Conservation (phyloP, 2,329 filamentous ascomycete species). For the Calonectria naviculata region DNA sequence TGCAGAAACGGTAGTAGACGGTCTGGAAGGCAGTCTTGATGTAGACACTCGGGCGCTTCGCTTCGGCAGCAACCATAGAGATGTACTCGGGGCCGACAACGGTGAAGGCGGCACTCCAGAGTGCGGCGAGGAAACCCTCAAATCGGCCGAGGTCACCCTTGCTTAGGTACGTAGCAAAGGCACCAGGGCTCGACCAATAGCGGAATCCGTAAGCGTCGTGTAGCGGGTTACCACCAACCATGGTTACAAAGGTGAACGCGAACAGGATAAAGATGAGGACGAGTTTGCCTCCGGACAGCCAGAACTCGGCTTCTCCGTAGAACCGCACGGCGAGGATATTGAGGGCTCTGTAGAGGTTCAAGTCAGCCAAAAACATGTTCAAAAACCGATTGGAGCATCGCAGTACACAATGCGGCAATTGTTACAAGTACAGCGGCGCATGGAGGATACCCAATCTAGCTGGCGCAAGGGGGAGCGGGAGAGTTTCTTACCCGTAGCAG, state of each 20-base stretch:
- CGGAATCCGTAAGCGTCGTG: constrained; percentile 78
- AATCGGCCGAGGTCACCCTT: constrained; percentile 73
- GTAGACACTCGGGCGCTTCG: constrained; percentile 70
- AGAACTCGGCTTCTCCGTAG: constrained; percentile 81
- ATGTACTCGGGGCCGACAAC: constrained; percentile 77
- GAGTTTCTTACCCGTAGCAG: constrained; percentile 64
- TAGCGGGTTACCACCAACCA: constrained; percentile 81
- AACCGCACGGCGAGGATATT: constrained; percentile 74
- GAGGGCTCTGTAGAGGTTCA: constrained; percentile 53
- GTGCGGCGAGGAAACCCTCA: constrained; percentile 75
- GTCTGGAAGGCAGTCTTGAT: constrained; percentile 79
- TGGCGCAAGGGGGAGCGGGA: background rate
- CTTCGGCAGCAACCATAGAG: constrained; percentile 76
- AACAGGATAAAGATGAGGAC: constrained; percentile 75
- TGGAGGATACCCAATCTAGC: background rate
- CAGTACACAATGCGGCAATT: background rate
- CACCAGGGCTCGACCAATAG: constrained; percentile 63
- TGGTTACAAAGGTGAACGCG: constrained; percentile 81
- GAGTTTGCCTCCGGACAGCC: constrained; percentile 71
- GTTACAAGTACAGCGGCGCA: background rate
- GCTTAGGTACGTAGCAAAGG: constrained; percentile 64
- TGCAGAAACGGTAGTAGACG: constrained; percentile 77
- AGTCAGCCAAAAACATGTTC: constrained; percentile 4
- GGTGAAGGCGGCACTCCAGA: constrained; percentile 73
- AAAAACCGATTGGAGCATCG: background rate